Conservation (phyloP, 1,139 yeast species). For the Candida albicans region DNA sequence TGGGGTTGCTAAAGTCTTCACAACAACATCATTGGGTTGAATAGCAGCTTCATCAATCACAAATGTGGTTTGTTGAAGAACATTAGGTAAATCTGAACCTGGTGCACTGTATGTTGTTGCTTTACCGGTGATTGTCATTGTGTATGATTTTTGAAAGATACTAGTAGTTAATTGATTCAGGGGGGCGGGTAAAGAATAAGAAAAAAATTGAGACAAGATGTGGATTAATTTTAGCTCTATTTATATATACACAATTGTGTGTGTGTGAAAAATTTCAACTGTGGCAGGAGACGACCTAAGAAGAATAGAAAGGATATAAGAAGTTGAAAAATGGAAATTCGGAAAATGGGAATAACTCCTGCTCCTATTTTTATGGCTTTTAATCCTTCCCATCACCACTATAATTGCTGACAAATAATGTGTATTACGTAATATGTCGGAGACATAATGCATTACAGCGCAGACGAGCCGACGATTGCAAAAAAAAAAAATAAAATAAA, state of each 20-base stretch:
- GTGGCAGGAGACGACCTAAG: not conserved
- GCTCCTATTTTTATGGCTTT: too few relatives aligned
- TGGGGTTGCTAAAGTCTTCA: constrained; percentile 73
- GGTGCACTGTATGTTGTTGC: constrained; percentile 26
- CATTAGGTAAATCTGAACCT: constrained; percentile 18
- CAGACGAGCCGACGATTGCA: too few relatives aligned
- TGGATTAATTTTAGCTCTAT: not conserved
- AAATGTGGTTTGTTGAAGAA: constrained; percentile 18
- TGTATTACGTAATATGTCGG: too few relatives aligned
- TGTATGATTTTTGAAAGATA: too few relatives aligned
- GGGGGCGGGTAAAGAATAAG: not conserved
- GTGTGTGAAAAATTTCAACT: not conserved
- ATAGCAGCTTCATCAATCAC: constrained; percentile 38
- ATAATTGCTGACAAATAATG: too few relatives aligned
- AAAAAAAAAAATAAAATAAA: too few relatives aligned
- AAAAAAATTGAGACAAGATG: constrained; percentile 6
- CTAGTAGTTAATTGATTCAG: not conserved
- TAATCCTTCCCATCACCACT: too few relatives aligned
- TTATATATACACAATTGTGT: not conserved
- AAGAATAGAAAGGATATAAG: too few relatives aligned
- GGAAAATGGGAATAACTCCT: not conserved
- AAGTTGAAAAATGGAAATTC: too few relatives aligned
- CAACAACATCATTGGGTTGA: constrained; percentile 43
- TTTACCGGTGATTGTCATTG: constrained; percentile 16
- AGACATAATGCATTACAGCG: too few relatives aligned